These are phyloP conservation scores for Yamadazyma jaroonii DNA, from an alignment of 1,139 yeast species.

Conservation along the genomic window DNA sequence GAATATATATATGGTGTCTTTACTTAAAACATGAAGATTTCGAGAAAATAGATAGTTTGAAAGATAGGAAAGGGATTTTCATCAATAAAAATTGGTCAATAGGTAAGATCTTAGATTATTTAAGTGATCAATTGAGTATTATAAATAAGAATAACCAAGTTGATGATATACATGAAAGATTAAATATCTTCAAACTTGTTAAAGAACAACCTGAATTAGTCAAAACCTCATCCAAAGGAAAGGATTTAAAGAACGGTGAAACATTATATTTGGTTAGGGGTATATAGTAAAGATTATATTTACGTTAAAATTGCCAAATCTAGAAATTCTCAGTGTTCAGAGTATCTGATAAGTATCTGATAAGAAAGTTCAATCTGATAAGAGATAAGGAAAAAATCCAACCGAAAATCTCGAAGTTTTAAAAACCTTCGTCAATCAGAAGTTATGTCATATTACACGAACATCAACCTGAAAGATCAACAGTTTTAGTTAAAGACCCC, in stretches of 20 bases:
- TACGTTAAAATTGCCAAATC: background rate
- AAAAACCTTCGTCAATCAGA: no score
- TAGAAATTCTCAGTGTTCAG: background rate
- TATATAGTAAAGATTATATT: no score
- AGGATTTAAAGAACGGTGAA: slow-evolving; percentile 21
- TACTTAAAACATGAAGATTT: slow-evolving; percentile 42
- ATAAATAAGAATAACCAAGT: slow-evolving; percentile 56
- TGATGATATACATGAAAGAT: slow-evolving; percentile 36
- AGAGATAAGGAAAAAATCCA: no score
- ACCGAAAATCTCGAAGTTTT: no score
- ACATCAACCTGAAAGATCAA: no score
- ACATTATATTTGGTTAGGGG: slow-evolving; percentile 47
- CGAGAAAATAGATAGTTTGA: slow-evolving; percentile 26
- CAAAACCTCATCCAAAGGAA: slow-evolving; percentile 40
- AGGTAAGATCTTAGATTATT: slow-evolving; percentile 73
- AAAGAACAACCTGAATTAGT: slow-evolving; percentile 22
- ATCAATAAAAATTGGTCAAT: slow-evolving; percentile 67
- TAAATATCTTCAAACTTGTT: slow-evolving; percentile 42
- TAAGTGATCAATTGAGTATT: slow-evolving; percentile 54
- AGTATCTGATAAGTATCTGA: background rate
- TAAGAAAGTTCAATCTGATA: background rate
- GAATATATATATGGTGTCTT: slow-evolving; percentile 62
- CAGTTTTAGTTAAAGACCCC: background rate
- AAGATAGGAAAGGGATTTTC: slow-evolving; percentile 40
- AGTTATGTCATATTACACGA: no score